Percentiles rank a stretch among this genome's conserved stretches.
Conservation (phyloP, 139 green algal species). For the Volvox africanus region DNA sequence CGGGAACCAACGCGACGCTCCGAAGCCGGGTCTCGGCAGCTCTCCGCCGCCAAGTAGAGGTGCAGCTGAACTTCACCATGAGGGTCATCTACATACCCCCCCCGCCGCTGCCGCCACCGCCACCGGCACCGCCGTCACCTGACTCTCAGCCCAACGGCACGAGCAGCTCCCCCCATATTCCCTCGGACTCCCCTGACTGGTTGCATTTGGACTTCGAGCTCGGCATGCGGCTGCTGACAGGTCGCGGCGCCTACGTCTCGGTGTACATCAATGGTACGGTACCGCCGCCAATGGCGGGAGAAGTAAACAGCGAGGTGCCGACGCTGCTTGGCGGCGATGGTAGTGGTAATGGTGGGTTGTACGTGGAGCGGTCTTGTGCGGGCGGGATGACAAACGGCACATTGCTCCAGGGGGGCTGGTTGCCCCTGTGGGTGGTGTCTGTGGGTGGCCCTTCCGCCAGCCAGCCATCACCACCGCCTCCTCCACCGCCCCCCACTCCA, state of each 20-base stretch:
- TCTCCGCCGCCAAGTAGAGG: constrained; percentile 17
- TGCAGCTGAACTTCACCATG: constrained; percentile 32
- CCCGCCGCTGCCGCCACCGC: not conserved
- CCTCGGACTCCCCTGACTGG: not conserved
- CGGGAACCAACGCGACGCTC: not conserved
- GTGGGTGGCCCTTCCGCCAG: too few species aligned
- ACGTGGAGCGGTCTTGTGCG: constrained; percentile 20
- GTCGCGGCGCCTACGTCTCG: constrained; percentile 15
- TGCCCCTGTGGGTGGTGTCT: constrained; percentile 10
- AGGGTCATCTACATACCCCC: not conserved
- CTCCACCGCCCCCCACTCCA: too few species aligned
- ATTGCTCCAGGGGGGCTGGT: constrained; percentile 5
- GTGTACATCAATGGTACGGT: constrained; percentile 38
- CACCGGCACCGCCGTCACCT: not conserved
- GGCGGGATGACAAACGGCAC: constrained; percentile 33
- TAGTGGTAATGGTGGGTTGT: not conserved
- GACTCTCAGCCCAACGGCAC: not conserved
- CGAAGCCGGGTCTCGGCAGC: not conserved
- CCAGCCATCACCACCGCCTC: too few species aligned
- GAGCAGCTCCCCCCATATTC: too few species aligned
- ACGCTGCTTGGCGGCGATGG: not conserved
- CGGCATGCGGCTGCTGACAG: constrained; percentile 27
- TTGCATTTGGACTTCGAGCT: constrained; percentile 4
- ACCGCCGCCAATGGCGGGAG: not conserved
- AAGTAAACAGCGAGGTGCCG: not conserved